Evolutionary conservation across 176 grass and related monocot species (phyloP), one percentile per base, ranked within the genome.

Genomic region (Oryza nivara): DNA sequence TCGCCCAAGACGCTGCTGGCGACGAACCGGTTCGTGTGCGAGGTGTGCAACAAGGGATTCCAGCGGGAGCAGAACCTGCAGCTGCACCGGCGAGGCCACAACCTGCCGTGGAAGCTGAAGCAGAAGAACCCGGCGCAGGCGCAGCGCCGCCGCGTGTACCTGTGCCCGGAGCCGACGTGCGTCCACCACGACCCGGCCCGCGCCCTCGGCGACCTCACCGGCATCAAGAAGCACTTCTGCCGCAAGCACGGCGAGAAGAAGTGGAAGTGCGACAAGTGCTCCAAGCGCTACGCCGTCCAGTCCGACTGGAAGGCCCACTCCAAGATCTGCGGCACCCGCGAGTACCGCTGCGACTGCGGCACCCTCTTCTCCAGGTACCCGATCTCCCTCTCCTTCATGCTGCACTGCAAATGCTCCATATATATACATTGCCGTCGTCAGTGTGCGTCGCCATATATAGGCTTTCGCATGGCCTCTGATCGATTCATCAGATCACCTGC

Each of bases 221-320:
- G 97, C 19, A 96, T 99, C 90, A 99, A 99, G 85, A 99, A 99
- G 93, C 97, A 99, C 81, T 99, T 99, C 78, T 99, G 89, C 88
- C 93, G 97, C 80, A 99, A 99, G 88, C 97, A 99, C 69, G 97
- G 97, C 45, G 97, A 99, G 93, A 99, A 99, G 91, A 99, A 92
- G 84, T 99, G 97, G 97, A 99, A 99, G 89, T 99, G 97, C 28
- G 97, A 96, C 36, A 99, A 99, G 88, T 99, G 97, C 91, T 85
- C 93, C 67, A 99, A 99, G 92, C 88, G 92, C 82, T 99, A 99
- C 82, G 97, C 97, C 48, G 97, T 99, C 3, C 97, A 96, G 81
- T 99, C 97, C 1, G 97, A 99, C 90, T 94, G 90, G 89, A 99
- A 99, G 93, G 97, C 97, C 4, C 97, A 99, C 82, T 93, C 97